A percentile compares a stretch with the other conserved stretches of the same genome.
These are phyloP conservation scores for Penicillium turbatum DNA, from an alignment of 495 filamentous ascomycete species.

Conservation along the genomic window DNA sequence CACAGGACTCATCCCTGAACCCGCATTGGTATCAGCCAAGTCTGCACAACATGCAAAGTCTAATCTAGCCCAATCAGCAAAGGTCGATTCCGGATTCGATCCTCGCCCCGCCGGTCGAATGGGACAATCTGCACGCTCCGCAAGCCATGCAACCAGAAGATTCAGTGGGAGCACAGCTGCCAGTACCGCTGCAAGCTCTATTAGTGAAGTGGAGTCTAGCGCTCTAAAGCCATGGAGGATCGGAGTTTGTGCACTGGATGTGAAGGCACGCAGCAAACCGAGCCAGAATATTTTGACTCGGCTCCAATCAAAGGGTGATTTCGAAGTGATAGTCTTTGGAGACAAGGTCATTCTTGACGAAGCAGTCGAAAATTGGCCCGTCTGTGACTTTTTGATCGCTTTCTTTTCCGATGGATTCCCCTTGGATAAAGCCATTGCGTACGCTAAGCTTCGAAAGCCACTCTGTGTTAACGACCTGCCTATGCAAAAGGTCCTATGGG, in stretches of 20 bases:
- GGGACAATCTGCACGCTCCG: constrained; percentile 53
- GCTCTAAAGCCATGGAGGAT: constrained; percentile 56
- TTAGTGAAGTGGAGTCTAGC: constrained; percentile 37
- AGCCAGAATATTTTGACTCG: constrained; percentile 92
- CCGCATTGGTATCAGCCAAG: constrained; percentile 14
- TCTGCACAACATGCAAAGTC: constrained; percentile 14
- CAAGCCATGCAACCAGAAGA: constrained; percentile 68
- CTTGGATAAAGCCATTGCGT: constrained; percentile 93
- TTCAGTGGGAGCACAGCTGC: constrained; percentile 72
- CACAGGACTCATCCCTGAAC: constrained; percentile 12
- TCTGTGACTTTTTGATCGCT: constrained; percentile 88
- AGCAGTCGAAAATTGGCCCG: constrained; percentile 59
- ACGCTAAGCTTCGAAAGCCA: constrained; percentile 84
- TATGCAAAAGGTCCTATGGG: constrained; percentile 98
- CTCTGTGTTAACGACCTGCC: constrained; percentile 96
- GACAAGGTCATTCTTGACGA: constrained; percentile 98
- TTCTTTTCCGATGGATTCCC: constrained; percentile 99
- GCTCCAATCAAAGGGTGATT: constrained; percentile 83
- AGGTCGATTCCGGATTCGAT: constrained; percentile 23
- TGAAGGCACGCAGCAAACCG: constrained; percentile 94
- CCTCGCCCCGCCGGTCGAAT: constrained; percentile 17
- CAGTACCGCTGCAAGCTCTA: constrained; percentile 68
- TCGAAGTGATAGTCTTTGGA: constrained; percentile 94
- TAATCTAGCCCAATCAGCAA: constrained; percentile 1
- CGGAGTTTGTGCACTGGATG: constrained; percentile 91